Percentiles rank a stretch among this genome's conserved stretches.
These are phyloP conservation scores for Viridothelium virens DNA, from an alignment of 495 filamentous ascomycete genomes.

Conservation along the genomic window DNA sequence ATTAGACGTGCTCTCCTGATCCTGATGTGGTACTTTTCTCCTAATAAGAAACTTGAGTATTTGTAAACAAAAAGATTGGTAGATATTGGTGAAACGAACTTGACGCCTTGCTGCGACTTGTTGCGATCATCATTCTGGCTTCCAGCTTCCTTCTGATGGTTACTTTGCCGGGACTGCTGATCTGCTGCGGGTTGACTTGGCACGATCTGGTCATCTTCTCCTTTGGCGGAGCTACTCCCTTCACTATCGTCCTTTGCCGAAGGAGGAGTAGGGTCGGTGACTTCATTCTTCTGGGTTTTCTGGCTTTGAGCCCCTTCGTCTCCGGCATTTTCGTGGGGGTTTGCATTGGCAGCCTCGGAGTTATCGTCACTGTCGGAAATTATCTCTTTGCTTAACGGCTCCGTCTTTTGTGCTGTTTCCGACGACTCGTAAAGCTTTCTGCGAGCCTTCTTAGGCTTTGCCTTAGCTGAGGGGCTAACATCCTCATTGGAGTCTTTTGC, in stretches of 20 bases:
- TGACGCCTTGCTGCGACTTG: background rate
- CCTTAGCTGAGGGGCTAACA: background rate
- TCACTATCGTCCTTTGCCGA: conserved; percentile 8
- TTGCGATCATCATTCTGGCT: background rate
- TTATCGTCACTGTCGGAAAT: conserved; percentile 6
- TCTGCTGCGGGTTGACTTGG: background rate
- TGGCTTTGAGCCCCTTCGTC: background rate
- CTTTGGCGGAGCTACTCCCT: background rate
- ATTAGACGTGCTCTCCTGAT: conserved; percentile 19
- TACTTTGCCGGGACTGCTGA: background rate
- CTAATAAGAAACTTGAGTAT: background rate
- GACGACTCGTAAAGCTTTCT: background rate
- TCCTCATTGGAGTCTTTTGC: background rate
- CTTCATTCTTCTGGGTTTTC: conserved; percentile 6
- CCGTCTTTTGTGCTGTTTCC: background rate
- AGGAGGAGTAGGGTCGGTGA: background rate
- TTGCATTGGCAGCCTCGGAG: conserved; percentile 15
- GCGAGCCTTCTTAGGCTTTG: conserved; percentile 10
- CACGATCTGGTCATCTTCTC: background rate
- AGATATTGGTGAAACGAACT: background rate
- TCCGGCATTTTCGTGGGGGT: background rate
- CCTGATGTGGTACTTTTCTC: conserved; percentile 1
- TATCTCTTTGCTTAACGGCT: conserved; percentile 4
- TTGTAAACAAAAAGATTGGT: background rate
- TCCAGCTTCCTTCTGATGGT: background rate